Evolutionary conservation across 2,329 filamentous ascomycete genomes (phyloP).

Genomic region (Pseudophaeomoniella oleicola): DNA sequence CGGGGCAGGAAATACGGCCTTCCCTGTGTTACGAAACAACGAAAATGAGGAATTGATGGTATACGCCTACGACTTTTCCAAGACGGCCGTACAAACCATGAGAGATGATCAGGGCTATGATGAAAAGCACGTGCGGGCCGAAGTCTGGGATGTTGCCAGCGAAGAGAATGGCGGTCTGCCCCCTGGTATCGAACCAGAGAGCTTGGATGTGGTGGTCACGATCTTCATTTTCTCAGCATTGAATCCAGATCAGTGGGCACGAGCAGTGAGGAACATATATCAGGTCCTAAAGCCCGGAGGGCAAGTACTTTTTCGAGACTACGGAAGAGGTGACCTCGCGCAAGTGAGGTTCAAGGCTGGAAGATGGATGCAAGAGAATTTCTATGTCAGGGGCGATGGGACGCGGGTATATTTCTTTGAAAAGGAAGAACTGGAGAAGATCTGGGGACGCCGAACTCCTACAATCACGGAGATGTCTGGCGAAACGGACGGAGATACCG

Average conservation of each 20-base stretch:
- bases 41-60: conserved; percentile 68
- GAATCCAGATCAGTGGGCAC: conserved; percentile 68
- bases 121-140: conserved; percentile 58
- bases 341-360: conserved; percentile 97
- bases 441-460: conserved; percentile 42
- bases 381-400: conserved; percentile 89
- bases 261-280: conserved; percentile 68
- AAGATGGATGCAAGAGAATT: conserved; percentile 87
- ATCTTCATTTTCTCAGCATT: conserved; percentile 97
- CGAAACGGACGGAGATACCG: conserved; percentile 9
- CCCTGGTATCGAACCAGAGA: conserved; percentile 59
- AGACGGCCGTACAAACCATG: conserved; percentile 89
- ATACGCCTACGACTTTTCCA: conserved; percentile 92
- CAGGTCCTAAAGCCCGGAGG: conserved; percentile 79
- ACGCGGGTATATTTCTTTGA: conserved; percentile 98
- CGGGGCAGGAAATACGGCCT: conserved; percentile 91
- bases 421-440: conserved; percentile 59
- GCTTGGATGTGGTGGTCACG: conserved; percentile 81
- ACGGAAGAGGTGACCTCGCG: conserved; percentile 85
- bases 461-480: conserved; percentile 3
- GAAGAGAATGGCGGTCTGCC: conserved; percentile 42
- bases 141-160: conserved; percentile 84
- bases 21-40: conserved; percentile 75
- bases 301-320: conserved; percentile 90
- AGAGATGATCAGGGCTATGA: conserved; percentile 65